Evolutionary conservation across 805 yeast species (phyloP), one percentile per base, ranked within the genome.

Genomic region (Kuraishia borneana): DNA sequence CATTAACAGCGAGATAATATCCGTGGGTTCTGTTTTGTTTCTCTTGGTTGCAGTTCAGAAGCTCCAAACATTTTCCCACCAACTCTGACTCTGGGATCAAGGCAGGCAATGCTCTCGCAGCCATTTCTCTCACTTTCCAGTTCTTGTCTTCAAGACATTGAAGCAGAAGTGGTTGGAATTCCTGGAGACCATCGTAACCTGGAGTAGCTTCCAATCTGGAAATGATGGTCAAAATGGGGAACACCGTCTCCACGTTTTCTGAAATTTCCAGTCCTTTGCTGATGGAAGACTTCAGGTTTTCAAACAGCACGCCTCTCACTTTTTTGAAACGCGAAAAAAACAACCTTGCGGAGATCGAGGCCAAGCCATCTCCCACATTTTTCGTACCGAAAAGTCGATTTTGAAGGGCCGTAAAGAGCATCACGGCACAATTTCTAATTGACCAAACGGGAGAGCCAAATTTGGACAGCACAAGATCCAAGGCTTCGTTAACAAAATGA

Each of bases 41-140:
- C 0, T 30, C 19, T 13, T 34, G 29, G 12, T 35, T 23, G 12
- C 36, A 18, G 20, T 33, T 34, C 20, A 62, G 30, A 6, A 68
- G 42, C 0, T 36, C 23, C 3, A 32, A 21, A 5, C 63, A 46
- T 22, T 62, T 61, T 3, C 42, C 42, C 2, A 45, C 37, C 2
- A 56, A 45, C 6, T 56, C 49, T 1, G 54, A 59, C 1, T 47
- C 43, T 6, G 57, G 39, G 10, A 70, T 50, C 32, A 79, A 52
- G 0, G 77, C 56, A 0, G 79, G 70, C 2, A 83, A 46, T 4
- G 85, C 71, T 47, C 76, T 65, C 0, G 95, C 83, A 1, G 95
- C 82, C 72, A 83, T 71, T 48, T 88, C 96, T 41, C 98, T 68
- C 6, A 92, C 68, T 45, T 85, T 85, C 95, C 95, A 89, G 36